These are phyloP conservation scores for Aspergillus taichungensis DNA, from an alignment of 495 filamentous ascomycete genomes.

Conservation along the genomic window DNA sequence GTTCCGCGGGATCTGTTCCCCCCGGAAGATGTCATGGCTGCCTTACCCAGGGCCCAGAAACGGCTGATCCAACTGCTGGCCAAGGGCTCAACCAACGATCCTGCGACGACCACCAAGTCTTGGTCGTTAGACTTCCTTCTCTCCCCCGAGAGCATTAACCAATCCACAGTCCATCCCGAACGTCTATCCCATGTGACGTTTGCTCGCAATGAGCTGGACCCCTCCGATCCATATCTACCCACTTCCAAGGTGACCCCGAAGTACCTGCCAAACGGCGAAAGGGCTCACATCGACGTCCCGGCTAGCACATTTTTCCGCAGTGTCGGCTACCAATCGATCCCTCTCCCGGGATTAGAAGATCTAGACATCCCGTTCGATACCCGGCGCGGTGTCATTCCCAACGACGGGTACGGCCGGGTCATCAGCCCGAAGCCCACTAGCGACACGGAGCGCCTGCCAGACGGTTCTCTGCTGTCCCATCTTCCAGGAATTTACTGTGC, in stretches of 20 bases:
- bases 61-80: constrained; percentile 71
- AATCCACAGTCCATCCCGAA: constrained; percentile 31
- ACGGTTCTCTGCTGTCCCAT: constrained; percentile 32
- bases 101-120: constrained; percentile 44
- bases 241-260: constrained; percentile 34
- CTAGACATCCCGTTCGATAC: constrained; percentile 73
- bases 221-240: constrained; percentile 36
- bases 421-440: constrained; percentile 25
- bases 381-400: constrained; percentile 65
- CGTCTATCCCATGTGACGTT: constrained; percentile 56
- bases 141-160: constrained; percentile 60
- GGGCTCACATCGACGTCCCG: constrained; percentile 44
- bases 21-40: constrained; percentile 41
- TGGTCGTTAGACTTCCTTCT: constrained; percentile 83
- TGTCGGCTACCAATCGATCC: constrained; percentile 80
- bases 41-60: constrained; percentile 62
- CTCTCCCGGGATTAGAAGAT: constrained; percentile 66
- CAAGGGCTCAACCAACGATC: constrained; percentile 54
- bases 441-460: constrained; percentile 18
- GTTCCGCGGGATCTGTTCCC: constrained; percentile 58
- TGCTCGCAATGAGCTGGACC: constrained; percentile 47
- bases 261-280: constrained; percentile 22
- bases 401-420: constrained; percentile 74
- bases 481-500: constrained; percentile 85
- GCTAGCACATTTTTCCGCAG: constrained; percentile 74